Evolutionary conservation across 306 rosid genomes (phyloP).

Genomic region (Notholithocarpus densiflorus): DNA sequence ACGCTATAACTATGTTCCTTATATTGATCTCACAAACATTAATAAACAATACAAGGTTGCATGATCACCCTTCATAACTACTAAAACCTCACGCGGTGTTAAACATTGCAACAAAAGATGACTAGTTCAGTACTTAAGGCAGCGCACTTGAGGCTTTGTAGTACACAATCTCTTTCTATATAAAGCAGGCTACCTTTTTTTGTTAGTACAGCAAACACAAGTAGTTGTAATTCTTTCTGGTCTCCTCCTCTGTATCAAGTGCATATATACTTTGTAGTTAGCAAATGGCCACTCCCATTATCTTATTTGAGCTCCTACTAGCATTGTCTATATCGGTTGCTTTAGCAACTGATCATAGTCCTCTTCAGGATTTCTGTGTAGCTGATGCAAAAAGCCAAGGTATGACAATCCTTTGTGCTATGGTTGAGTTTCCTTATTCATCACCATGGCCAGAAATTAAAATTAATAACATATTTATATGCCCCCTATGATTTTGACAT

Average conservation of each 20-base stretch:
- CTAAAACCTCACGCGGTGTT: neutral
- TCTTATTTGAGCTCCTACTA: neutral
- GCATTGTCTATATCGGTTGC: neutral
- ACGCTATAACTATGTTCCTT: neutral
- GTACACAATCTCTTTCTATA: neutral
- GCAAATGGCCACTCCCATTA: too few relatives aligned
- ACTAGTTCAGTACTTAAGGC: neutral
- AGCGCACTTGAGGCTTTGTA: neutral
- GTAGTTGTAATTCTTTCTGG: neutral
- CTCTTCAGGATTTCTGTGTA: constrained; percentile 49
- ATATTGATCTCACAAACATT: neutral
- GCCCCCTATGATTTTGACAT: neutral
- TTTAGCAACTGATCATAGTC: constrained; percentile 23
- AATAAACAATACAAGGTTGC: neutral
- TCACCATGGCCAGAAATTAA: neutral
- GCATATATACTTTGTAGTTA: neutral
- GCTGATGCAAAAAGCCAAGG: constrained; percentile 23
- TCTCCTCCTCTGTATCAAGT: neutral
- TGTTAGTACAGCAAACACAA: neutral
- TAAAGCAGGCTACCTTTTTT: neutral
- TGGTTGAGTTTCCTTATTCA: neutral
- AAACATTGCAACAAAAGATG: neutral
- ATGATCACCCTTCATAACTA: neutral
- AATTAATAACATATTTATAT: neutral
- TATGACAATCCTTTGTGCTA: neutral